Evolutionary conservation across 805 yeast genomes (phyloP).

Genomic region (Yarrowia sp.): DNA sequence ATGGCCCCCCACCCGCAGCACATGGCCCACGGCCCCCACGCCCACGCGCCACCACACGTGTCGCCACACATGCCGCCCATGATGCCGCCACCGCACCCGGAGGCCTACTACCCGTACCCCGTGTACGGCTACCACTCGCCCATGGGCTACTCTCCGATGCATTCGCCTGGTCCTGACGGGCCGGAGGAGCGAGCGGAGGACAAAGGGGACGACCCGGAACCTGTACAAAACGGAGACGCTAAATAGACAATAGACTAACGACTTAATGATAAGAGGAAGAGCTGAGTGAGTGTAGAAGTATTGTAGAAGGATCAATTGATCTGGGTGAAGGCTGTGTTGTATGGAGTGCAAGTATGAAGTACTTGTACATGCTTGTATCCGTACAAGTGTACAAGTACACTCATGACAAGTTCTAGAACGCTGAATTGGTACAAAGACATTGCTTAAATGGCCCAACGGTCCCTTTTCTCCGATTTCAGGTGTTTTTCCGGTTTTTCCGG

Average conservation of each 20-base stretch:
- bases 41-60: background rate
- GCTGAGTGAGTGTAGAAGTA: no score
- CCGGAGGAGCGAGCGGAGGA: no score
- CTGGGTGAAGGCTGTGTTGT: no score
- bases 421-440: no score
- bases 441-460: no score
- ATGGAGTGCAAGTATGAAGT: no score
- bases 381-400: no score
- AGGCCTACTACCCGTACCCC: slow-evolving; percentile 20
- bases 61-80: slow-evolving; percentile 18
- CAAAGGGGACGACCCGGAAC: background rate
- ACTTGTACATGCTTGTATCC: no score
- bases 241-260: slow-evolving; percentile 32
- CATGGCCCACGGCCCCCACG: background rate
- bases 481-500: no score
- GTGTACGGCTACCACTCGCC: slow-evolving; percentile 27
- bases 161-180: slow-evolving; percentile 27
- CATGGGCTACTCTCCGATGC: slow-evolving; percentile 29
- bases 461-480: no score
- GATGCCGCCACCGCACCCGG: slow-evolving; percentile 30
- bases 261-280: background rate
- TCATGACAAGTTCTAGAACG: no score
- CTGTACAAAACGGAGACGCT: slow-evolving; percentile 16
- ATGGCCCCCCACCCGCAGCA: background rate
- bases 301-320: no score